Evolutionary conservation across 2,329 filamentous ascomycete genomes (phyloP), one percentile per base, ranked within the genome.

Genomic region (Fusarium sp.): DNA sequence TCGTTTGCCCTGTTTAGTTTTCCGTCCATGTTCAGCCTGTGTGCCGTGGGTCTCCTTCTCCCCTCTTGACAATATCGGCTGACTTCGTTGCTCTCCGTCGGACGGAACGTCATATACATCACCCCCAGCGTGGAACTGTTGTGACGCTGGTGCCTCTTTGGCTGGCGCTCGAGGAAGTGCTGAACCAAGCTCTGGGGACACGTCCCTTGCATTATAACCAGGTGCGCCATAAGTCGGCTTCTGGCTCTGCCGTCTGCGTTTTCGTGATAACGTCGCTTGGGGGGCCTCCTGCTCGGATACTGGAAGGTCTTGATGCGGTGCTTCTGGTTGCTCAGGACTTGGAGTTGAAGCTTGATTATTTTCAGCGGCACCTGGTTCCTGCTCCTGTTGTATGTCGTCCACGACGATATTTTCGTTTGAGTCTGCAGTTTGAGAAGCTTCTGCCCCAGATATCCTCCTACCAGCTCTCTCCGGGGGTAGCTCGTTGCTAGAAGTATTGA

Each of bases 181-280:
- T 26, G 67, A 58, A 30, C 71, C 73, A 6, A 69, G 62, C 4
- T 75, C 75, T 28, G 56, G 69, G 38, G 72, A 75, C 22, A 15
- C 54, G 11, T 15, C 44, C 24, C 65, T 70, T 24, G 44, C 33
- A 20, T 10, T 26, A 47, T 68, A 51, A 10, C 42, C n/a, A 5
- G 38, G 20, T 30, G 72, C 62, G 8, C 39, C 59, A 41, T 57
- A 71, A 6, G 61, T 11, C n/a, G 53, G 30, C 39, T 70, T 76
- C 63, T 69, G 56, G 6, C 64, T 70, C 24, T 70, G 71, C 15
- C 60, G 63, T 18, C 36, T 56, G 18, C 35, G 66, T 31, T 54
- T 60, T 24, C 38, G 62, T 9, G 51, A 39, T 14, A 56, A 33
- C n/a, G 38, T 48, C 11, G 64, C 24, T 14, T 35, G 51, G 13